Conservation (phyloP, 2,329 filamentous ascomycete genomes). For the Pseudocercospora cruenta region DNA sequence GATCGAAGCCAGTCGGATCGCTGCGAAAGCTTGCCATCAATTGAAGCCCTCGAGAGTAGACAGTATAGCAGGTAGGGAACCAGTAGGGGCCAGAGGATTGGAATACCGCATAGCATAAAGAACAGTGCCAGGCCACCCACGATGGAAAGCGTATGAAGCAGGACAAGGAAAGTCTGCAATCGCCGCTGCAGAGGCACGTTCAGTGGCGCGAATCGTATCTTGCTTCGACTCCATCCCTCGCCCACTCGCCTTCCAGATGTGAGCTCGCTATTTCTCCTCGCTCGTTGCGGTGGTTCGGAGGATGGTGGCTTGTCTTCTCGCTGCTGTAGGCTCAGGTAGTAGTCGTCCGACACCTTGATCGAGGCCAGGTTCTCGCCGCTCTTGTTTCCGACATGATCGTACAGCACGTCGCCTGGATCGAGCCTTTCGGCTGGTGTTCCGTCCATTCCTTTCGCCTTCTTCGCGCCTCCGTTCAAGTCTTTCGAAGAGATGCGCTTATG, state of each 20-base stretch:
- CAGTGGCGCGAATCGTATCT: slow-evolving; percentile 84
- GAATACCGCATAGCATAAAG: slow-evolving; percentile 88
- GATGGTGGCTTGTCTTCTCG: slow-evolving; percentile 38
- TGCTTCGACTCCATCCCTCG: slow-evolving; percentile 55
- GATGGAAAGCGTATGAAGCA: slow-evolving; percentile 55
- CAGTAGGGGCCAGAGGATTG: slow-evolving; percentile 82
- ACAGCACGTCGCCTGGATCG: slow-evolving; percentile 39
- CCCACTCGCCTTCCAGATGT: slow-evolving; percentile 58
- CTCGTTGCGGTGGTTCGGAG: slow-evolving; percentile 26
- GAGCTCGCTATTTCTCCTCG: slow-evolving; percentile 44
- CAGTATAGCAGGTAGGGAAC: slow-evolving; percentile 82
- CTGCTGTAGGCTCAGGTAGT: slow-evolving; percentile 34
- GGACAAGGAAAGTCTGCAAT: slow-evolving; percentile 54
- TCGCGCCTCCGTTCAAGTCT: slow-evolving; percentile 26
- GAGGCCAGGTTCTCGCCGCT: slow-evolving; percentile 49
- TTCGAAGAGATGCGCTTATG: slow-evolving; percentile 1
- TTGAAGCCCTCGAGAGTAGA: slow-evolving; percentile 75
- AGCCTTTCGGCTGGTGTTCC: slow-evolving; percentile 18
- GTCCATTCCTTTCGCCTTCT: slow-evolving; percentile 23
- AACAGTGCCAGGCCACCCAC: slow-evolving; percentile 69
- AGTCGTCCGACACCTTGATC: slow-evolving; percentile 29
- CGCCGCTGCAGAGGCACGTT: slow-evolving; percentile 62
- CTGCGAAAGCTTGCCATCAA: slow-evolving; percentile 72
- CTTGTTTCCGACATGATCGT: slow-evolving; percentile 50
- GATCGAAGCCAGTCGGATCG: slow-evolving; percentile 76